phyloP scores from a whole-genome alignment of 495 filamentous ascomycete genomes.

The Endocarpon pusillum region DNA sequence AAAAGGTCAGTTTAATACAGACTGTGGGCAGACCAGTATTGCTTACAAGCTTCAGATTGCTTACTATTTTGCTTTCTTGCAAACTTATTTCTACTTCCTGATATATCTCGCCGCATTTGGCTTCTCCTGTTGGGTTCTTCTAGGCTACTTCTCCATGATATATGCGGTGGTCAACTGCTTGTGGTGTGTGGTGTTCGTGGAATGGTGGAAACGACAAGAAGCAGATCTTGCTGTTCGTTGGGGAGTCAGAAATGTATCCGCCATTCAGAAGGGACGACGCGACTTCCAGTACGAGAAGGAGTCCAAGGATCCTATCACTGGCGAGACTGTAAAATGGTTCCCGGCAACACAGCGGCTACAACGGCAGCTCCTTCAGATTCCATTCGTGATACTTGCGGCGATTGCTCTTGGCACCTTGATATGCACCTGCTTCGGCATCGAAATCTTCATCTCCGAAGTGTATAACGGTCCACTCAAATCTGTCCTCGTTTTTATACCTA shows the following conservation, averaged over 20 bases:
- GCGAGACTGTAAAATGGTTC: constrained; percentile 64
- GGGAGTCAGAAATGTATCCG: constrained; percentile 77
- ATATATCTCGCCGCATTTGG: constrained; percentile 75
- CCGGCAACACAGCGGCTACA: constrained; percentile 58
- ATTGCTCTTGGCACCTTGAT: constrained; percentile 63
- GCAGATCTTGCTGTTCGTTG: constrained; percentile 78
- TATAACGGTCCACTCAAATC: constrained; percentile 82
- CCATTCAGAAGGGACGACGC: constrained; percentile 56
- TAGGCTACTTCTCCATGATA: constrained; percentile 68
- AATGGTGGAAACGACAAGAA: constrained; percentile 95
- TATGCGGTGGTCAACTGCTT: constrained; percentile 70
- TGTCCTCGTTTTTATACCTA: constrained; percentile 79
- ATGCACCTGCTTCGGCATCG: constrained; percentile 76
- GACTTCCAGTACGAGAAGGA: constrained; percentile 67
- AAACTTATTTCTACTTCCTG: constrained; percentile 79
- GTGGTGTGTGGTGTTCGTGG: constrained; percentile 82
- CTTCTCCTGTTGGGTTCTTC: constrained; percentile 58
- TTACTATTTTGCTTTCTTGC: constrained; percentile 92
- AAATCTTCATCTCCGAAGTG: constrained; percentile 89
- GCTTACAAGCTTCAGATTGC: constrained; percentile 36
- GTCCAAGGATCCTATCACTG: constrained; percentile 63
- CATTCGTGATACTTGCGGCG: constrained; percentile 63
- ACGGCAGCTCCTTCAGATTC: constrained; percentile 70
- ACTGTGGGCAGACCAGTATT: background rate
- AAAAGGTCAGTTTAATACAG: constrained; percentile 39